phyloP scores from a whole-genome alignment of 768 basidiomycete genomes.

The Collybia mongolica region DNA sequence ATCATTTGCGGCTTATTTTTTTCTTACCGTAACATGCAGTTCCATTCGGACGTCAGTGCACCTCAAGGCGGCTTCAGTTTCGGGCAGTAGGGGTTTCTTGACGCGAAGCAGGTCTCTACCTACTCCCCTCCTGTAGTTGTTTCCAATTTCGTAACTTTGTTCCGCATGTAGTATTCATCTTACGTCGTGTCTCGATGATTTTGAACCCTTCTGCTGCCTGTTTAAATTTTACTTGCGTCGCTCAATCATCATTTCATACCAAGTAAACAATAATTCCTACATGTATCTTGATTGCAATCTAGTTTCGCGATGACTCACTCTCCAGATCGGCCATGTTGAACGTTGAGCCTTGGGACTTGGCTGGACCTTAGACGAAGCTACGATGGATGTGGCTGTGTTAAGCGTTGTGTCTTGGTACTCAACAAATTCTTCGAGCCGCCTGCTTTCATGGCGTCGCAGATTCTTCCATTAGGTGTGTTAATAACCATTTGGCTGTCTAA shows the following conservation, averaged over 20 bases:
- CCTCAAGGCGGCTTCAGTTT: conserved; percentile 98
- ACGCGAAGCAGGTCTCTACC: neutral
- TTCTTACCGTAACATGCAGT: conserved; percentile 38
- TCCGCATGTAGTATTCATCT: conserved; percentile 13
- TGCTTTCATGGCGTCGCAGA: conserved; percentile 80
- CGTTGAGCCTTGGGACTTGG: too few species aligned
- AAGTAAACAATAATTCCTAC: too few species aligned
- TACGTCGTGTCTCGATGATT: conserved; percentile 14
- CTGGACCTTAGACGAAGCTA: too few species aligned
- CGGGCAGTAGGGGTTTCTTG: conserved; percentile 52
- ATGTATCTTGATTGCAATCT: too few species aligned
- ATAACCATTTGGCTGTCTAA: neutral
- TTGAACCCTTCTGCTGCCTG: neutral
- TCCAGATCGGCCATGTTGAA: too few species aligned
- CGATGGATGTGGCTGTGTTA: too few species aligned
- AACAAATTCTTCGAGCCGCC: too few species aligned
- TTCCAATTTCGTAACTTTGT: conserved; percentile 12
- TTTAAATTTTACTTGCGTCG: neutral
- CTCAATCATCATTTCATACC: neutral
- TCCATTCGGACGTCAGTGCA: conserved; percentile 82
- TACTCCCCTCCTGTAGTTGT: conserved; percentile 1
- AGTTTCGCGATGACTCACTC: too few species aligned
- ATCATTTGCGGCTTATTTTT: conserved; percentile 8
- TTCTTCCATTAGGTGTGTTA: conserved; percentile 80
- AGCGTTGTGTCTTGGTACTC: too few species aligned